A percentile compares a stretch with the other conserved stretches of the same genome.
Evolutionary conservation across 1,284 basidiomycete genomes (phyloP).

Genomic region (Agroathelia rolfsii): DNA sequence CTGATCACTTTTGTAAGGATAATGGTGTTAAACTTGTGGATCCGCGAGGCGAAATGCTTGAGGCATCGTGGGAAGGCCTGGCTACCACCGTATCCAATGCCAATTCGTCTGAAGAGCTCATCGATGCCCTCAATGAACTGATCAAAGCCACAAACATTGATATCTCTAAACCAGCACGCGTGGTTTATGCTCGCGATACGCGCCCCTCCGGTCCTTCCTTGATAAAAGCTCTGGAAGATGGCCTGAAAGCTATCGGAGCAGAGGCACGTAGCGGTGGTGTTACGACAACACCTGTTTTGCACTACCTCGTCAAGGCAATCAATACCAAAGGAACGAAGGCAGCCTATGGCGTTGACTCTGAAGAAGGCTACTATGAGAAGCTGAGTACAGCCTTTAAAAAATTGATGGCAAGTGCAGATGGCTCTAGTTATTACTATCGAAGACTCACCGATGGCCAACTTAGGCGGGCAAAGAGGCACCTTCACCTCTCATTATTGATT

Average conservation of each 20-base stretch:
- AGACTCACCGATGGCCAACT: conserved; percentile 8
- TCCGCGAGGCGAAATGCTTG: conserved; percentile 98
- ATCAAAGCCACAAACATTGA: conserved; percentile 70
- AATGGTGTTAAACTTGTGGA: conserved; percentile 99
- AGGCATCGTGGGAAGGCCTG: conserved; percentile 85
- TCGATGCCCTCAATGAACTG: conserved; percentile 57
- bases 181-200: conserved; percentile 91
- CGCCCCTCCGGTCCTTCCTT: conserved; percentile 82
- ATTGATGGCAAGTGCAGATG: conserved; percentile 58
- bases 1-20: conserved; percentile 47
- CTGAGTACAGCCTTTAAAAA: conserved; percentile 80
- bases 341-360: conserved; percentile 75
- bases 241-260: conserved; percentile 63
- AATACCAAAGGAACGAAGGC: conserved; percentile 77
- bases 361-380: conserved; percentile 84
- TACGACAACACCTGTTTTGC: conserved; percentile 90
- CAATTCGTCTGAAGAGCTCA: conserved; percentile 59
- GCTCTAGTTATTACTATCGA: conserved; percentile 8
- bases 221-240: conserved; percentile 78
- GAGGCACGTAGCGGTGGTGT: conserved; percentile 69
- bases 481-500: conserved; percentile 76
- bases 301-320: conserved; percentile 87
- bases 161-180: conserved; percentile 64
- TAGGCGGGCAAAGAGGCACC: conserved; percentile 54
- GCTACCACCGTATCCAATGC: conserved; percentile 91